Conservation (phyloP, 2,329 filamentous ascomycete species). For the Ambrosiella xylebori region DNA sequence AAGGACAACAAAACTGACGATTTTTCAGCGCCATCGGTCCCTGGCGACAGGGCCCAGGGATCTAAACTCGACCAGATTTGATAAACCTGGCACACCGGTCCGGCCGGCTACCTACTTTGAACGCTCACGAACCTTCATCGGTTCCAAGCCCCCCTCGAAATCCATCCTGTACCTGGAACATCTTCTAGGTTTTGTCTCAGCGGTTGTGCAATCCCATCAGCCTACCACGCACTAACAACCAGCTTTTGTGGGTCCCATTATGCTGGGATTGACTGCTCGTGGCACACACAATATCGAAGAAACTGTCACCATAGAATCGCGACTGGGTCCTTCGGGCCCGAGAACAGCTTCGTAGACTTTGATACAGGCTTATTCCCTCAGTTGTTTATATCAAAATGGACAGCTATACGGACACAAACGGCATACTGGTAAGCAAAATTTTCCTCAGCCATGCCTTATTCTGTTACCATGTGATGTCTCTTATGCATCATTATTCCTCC, state of each 20-base stretch:
- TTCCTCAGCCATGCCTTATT: background rate
- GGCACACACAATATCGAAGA: background rate
- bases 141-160: background rate
- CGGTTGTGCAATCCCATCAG: background rate
- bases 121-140: background rate
- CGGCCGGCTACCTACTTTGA: background rate
- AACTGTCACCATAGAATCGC: background rate
- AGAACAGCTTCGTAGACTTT: background rate
- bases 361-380: background rate
- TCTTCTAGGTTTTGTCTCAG: background rate
- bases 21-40: background rate
- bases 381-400: background rate
- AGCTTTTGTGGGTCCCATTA: background rate
- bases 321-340: background rate
- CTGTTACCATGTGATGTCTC: background rate
- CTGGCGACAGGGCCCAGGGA: constrained; percentile 1
- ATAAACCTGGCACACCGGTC: background rate
- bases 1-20: background rate
- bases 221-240: background rate
- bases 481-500: background rate
- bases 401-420: background rate
- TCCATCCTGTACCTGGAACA: background rate
- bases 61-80: background rate
- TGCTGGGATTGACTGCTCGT: background rate
- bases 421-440: background rate